These are phyloP conservation scores for Trametes cubensis DNA, from an alignment of 768 basidiomycete species.

Conservation along the genomic window DNA sequence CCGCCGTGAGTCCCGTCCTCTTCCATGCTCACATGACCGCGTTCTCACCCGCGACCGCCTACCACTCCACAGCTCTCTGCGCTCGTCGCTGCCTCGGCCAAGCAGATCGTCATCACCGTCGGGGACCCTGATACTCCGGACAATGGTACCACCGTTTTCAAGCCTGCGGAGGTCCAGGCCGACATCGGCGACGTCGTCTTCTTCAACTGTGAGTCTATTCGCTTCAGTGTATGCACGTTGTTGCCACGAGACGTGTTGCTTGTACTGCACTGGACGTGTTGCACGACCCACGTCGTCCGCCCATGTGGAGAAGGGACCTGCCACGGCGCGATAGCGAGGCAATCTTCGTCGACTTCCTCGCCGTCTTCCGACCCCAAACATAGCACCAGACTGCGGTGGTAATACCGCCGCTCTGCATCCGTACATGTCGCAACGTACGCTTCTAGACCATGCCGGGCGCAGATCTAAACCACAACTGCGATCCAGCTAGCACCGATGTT, in stretches of 20 bases:
- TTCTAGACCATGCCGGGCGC: neutral
- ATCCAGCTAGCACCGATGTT: too few relatives aligned
- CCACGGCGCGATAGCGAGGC: too few relatives aligned
- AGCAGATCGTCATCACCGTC: constrained; percentile 48
- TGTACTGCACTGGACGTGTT: neutral
- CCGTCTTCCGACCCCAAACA: neutral
- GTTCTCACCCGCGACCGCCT: neutral
- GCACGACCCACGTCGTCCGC: neutral
- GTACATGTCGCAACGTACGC: neutral
- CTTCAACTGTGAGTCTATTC: constrained; percentile 53
- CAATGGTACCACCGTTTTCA: constrained; percentile 49
- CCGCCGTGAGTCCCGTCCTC: constrained; percentile 26
- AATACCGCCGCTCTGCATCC: neutral
- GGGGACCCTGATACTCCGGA: constrained; percentile 47
- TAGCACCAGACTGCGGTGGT: neutral
- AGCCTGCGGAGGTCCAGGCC: constrained; percentile 48
- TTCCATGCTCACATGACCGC: neutral
- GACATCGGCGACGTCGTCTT: constrained; percentile 49
- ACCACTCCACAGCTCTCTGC: constrained; percentile 17
- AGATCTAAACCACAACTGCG: too few relatives aligned
- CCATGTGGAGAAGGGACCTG: too few relatives aligned
- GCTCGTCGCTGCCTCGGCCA: constrained; percentile 34
- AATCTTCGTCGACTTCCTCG: too few relatives aligned
- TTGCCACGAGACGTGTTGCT: too few relatives aligned
- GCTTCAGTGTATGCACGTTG: neutral